phyloP scores from a whole-genome alignment of 2,329 filamentous ascomycete species.

The Xylaria sp. region DNA sequence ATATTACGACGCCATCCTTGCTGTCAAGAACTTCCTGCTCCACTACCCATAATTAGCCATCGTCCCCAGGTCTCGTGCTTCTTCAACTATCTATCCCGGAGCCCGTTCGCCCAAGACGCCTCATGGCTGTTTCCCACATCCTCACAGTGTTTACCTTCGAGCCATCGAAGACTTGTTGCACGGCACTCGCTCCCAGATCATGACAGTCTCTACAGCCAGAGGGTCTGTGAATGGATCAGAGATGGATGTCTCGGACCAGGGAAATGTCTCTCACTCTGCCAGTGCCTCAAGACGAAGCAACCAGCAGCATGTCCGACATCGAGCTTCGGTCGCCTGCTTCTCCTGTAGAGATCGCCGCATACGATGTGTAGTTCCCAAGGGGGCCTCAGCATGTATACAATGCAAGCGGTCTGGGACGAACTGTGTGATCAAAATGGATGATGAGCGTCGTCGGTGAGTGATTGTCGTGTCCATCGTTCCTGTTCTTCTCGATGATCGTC shows the following conservation, averaged over 20 bases:
- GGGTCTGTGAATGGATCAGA: conserved; percentile 9
- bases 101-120: conserved; percentile 4
- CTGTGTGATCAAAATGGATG: conserved; percentile 22
- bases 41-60: conserved; percentile 10
- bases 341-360: conserved; percentile 22
- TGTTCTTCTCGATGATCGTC: neutral
- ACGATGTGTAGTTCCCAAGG: conserved; percentile 21
- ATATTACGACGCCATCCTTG: conserved; percentile 11
- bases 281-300: conserved; percentile 11
- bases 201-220: conserved; percentile 10
- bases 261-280: conserved; percentile 17
- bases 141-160: conserved; percentile 3
- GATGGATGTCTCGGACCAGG: conserved; percentile 19
- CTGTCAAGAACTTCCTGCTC: conserved; percentile 4
- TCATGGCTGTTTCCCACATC: conserved; percentile 11
- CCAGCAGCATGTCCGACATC: conserved; percentile 18
- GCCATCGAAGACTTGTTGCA: conserved; percentile 7
- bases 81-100: conserved; percentile 6
- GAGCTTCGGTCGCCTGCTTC: conserved; percentile 20
- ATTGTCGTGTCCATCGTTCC: neutral
- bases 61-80: conserved; percentile 3
- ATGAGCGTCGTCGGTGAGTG: conserved; percentile 21
- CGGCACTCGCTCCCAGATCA: neutral
- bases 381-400: conserved; percentile 16
- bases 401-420: conserved; percentile 19